A percentile compares a stretch with the other conserved stretches of the same genome.
phyloP scores from a whole-genome alignment of 2,329 filamentous ascomycete species.

The Lithohypha guttulata region DNA sequence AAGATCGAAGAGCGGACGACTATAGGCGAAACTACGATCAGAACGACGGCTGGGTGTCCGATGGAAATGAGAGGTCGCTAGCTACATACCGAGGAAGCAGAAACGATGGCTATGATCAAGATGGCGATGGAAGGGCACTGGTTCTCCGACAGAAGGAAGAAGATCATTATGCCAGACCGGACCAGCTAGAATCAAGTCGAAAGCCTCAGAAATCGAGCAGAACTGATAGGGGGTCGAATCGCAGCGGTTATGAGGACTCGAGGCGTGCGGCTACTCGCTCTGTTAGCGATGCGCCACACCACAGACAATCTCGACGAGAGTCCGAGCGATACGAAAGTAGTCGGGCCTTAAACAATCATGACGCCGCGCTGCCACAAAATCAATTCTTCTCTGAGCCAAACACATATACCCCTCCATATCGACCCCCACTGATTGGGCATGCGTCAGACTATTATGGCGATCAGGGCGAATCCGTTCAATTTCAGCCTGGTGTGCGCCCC shows the following conservation, averaged over 20 bases:
- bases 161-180: too few species aligned
- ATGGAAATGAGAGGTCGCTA: too few species aligned
- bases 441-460: conserved; percentile 55
- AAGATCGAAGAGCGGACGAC: too few species aligned
- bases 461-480: conserved; percentile 47
- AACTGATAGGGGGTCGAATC: conserved; percentile 13
- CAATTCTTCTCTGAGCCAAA: conserved; percentile 50
- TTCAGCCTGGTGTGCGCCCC: conserved; percentile 50
- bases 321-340: conserved; percentile 12
- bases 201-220: conserved; percentile 13
- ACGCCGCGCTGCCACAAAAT: conserved; percentile 39
- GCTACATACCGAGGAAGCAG: too few species aligned
- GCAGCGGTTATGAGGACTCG: conserved; percentile 11
- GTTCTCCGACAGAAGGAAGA: too few species aligned
- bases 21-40: too few species aligned
- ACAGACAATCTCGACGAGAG: conserved; percentile 18
- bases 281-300: conserved; percentile 4
- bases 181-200: neutral
- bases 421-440: conserved; percentile 35
- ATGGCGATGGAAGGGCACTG: too few species aligned
- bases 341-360: conserved; percentile 24
- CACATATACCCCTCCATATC: conserved; percentile 36
- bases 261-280: conserved; percentile 13
- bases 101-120: neutral
- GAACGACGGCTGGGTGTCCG: too few species aligned